A percentile compares a stretch with the other conserved stretches of the same genome.
phyloP scores from a whole-genome alignment of 2,329 filamentous ascomycete species.

The Pestalotiopsis sp. region DNA sequence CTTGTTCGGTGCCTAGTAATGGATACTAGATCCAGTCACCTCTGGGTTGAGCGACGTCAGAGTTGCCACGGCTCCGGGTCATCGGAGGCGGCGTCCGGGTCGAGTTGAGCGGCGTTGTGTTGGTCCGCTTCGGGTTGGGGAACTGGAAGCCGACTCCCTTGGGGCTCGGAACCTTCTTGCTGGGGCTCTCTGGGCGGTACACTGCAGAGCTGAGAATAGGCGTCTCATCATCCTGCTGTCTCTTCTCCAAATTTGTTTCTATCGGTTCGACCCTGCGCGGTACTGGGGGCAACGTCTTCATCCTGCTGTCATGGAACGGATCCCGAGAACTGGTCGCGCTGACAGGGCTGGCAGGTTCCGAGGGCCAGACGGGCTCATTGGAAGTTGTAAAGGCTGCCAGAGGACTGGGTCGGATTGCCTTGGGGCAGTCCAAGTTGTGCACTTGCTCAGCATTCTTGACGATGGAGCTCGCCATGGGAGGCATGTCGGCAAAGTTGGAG shows the following conservation, averaged over 20 bases:
- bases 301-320: constrained; percentile 29
- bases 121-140: constrained; percentile 24
- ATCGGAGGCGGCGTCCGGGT: constrained; percentile 11
- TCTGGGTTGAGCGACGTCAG: constrained; percentile 20
- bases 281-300: constrained; percentile 24
- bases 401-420: constrained; percentile 34
- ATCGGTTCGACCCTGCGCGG: constrained; percentile 30
- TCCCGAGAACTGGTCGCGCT: neutral
- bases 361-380: constrained; percentile 26
- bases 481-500: constrained; percentile 60
- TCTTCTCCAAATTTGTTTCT: constrained; percentile 26
- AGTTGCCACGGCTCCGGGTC: constrained; percentile 25
- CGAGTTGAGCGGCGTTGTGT: constrained; percentile 24
- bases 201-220: constrained; percentile 54
- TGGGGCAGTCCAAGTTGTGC: constrained; percentile 40
- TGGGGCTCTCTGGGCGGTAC: constrained; percentile 49
- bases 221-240: constrained; percentile 28
- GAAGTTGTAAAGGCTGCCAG: constrained; percentile 24
- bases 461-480: constrained; percentile 35
- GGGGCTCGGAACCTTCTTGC: constrained; percentile 44
- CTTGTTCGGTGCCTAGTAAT: neutral
- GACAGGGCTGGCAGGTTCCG: constrained; percentile 14
- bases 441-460: constrained; percentile 38
- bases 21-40: constrained; percentile 30
- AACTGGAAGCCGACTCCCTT: constrained; percentile 45